A percentile compares a stretch with the other conserved stretches of the same genome.
phyloP scores from a whole-genome alignment of 129 eudicot genomes.

The Lactuca sativa region DNA sequence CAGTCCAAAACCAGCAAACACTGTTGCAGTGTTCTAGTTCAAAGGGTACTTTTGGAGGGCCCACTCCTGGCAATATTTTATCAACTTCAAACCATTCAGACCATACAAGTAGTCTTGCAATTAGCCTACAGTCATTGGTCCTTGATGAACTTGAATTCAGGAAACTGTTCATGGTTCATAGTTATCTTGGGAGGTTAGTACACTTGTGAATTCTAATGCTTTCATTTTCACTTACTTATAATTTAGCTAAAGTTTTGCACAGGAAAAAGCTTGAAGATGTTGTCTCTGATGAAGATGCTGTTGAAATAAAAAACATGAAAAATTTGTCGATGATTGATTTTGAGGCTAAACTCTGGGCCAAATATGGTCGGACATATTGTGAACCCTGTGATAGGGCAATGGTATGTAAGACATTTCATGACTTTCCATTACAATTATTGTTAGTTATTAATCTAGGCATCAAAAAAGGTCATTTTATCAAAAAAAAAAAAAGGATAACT shows the following conservation, averaged over 20 bases:
- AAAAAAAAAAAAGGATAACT: background rate
- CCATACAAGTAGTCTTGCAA: slow-evolving; percentile 2
- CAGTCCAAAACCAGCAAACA: slow-evolving; percentile 12
- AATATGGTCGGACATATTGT: slow-evolving; percentile 28
- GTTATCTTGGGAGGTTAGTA: slow-evolving; percentile 67
- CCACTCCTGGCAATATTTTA: background rate
- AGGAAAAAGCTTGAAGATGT: slow-evolving; percentile 54
- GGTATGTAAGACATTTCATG: slow-evolving; percentile 12
- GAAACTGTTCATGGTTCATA: slow-evolving; percentile 54
- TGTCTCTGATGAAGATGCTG: slow-evolving; percentile 36
- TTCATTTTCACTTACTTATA: background rate
- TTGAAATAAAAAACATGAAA: slow-evolving; percentile 27
- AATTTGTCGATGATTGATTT: slow-evolving; percentile 23
- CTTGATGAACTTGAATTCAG: slow-evolving; percentile 60
- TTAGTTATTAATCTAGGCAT: background rate
- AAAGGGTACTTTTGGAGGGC: slow-evolving; percentile 14
- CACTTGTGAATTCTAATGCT: background rate
- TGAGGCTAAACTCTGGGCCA: slow-evolving; percentile 36
- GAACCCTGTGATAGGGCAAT: slow-evolving; percentile 33
- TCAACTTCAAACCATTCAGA: background rate
- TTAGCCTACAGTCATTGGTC: slow-evolving; percentile 31
- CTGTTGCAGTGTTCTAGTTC: slow-evolving; percentile 12
- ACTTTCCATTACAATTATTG: slow-evolving; percentile 1
- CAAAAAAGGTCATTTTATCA: background rate
- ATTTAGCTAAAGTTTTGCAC: slow-evolving; percentile 13